A percentile compares a stretch with the other conserved stretches of the same genome.
phyloP scores from a whole-genome alignment of 176 grass and related monocot species.

The Cymbopogon citratus region DNA sequence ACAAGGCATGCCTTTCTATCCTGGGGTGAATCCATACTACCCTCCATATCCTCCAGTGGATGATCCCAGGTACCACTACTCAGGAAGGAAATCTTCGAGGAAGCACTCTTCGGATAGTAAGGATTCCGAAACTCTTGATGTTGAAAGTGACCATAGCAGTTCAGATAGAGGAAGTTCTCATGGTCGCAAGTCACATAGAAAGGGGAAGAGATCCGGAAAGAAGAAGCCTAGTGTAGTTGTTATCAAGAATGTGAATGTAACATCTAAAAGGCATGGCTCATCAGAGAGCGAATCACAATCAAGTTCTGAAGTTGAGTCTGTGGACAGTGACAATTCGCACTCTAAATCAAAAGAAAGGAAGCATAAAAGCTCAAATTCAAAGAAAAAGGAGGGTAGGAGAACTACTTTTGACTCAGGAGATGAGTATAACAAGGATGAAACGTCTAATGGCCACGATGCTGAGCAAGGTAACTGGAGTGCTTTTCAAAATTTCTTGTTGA shows the following conservation, averaged over 20 bases:
- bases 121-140: conserved; percentile 49
- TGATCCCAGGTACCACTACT: conserved; percentile 47
- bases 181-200: conserved; percentile 68
- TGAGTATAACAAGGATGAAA: conserved; percentile 42
- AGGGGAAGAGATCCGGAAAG: conserved; percentile 53
- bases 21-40: conserved; percentile 56
- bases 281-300: conserved; percentile 60
- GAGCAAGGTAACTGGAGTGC: conserved; percentile 87
- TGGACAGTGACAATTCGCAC: conserved; percentile 47
- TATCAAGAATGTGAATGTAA: conserved; percentile 85
- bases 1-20: conserved; percentile 89
- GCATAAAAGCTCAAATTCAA: conserved; percentile 53
- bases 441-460: conserved; percentile 35
- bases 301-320: conserved; percentile 48
- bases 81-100: conserved; percentile 44
- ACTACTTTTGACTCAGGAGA: conserved; percentile 46
- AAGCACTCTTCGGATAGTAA: conserved; percentile 65
- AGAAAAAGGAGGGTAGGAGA: conserved; percentile 58
- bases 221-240: conserved; percentile 79
- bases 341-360: conserved; percentile 47
- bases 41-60: conserved; percentile 72
- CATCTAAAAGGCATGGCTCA: conserved; percentile 58
- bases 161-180: conserved; percentile 51
- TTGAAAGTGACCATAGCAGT: conserved; percentile 34
- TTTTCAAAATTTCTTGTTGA: conserved; percentile 87